Base-by-base conservation (phyloP, 805 yeast genomes). In the Metschnikowia picachoensis region DNA sequence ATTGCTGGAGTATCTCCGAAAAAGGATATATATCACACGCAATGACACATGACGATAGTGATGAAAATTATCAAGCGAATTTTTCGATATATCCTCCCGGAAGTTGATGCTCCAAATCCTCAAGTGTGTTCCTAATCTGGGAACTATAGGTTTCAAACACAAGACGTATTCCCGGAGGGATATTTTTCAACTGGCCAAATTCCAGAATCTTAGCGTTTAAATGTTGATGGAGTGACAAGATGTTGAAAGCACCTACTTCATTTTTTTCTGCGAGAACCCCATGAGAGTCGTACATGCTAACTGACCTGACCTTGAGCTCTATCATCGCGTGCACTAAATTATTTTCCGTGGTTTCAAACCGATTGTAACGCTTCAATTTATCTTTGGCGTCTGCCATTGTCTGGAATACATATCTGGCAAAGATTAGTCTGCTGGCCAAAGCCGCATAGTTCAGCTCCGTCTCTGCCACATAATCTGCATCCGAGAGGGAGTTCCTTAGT, bases 281-380 rank as follows among this genome's bases (percentile, higher is more conserved):
- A 11, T 16, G 8, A n/a, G 35, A 13, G 20, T 31, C 16, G 30
- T 12, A 31, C 20, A 39, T 13, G 31, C 33, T 2, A 6, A 32
- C 5, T 20, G n/a, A 20, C 16, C 35, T 16, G 8, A 41, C 34
- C 7, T 27, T 17, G 11, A 41, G 30, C 30, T 29, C 39, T 10
- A 25, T 14, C n/a, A 41, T 41, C 20, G 16, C 29, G 35, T n/a
- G 20, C 6, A 35, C 15, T 14, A 35, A 13, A 9, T 41, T 37
- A 27, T 41, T 17, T 13, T 15, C 11, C 2, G 30, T 27, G 2
- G 13, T 1, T 14, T 41, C 35, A 20, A 35, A 30, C 7, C 29
- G 32, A 11, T 16, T 32, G 25, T 41, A 41, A 3, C 44, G 35
- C 14, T 35, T 41, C 14, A 41, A 20, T 35, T 41, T 41, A 8